Evolutionary conservation across 2,329 filamentous ascomycete genomes (phyloP), one percentile per base, ranked within the genome.

Genomic region (Neurospora crassa): DNA sequence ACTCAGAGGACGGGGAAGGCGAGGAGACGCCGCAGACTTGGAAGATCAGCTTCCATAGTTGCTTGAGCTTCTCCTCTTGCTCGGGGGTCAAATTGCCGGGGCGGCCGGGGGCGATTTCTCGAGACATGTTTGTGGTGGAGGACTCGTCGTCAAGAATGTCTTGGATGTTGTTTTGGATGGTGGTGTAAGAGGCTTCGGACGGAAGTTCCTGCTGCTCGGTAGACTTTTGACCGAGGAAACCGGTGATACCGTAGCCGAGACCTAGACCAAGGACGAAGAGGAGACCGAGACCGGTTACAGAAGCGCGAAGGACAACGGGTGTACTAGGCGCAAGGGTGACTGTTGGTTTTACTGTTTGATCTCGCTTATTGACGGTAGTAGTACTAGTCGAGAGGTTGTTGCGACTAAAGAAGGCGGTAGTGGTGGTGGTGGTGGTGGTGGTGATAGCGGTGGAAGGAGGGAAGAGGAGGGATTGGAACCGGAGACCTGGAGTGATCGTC

Each of bases 71-170:
- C 74, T 88, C 87, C 77, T 97, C 93, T 82, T 99, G 90, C 74
- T 97, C 94, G 3, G 89, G 81, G n/a, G 94, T 97, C 72, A 99
- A 85, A 76, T 92, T 97, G 72, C 93, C 94, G 70, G 93, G 88
- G 73, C 94, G 90, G 70, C 96, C 96, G 45, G 91, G 87, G 67
- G 86, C 86, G 29, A 78, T 73, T 76, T 85, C 80, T 40, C 77
- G 76, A 34, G 77, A 69, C 75, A 78, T 77, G 24, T 53, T 63
- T 41, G n/a, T 24, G n/a, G n/a, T 72, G 34, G 70, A 42, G 41
- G 41, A 42, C 41, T 72, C 6, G 18, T 68, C 34, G 67, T 74
- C 71, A 16, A 69, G 16, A 40, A 70, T 40, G 24, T 70, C 70
- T 42, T 72, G 40, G 1, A 67, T 67, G 34, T 47, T 41, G 14